phyloP scores from a whole-genome alignment of 345 rosid genomes.

The Psidium guajava region DNA sequence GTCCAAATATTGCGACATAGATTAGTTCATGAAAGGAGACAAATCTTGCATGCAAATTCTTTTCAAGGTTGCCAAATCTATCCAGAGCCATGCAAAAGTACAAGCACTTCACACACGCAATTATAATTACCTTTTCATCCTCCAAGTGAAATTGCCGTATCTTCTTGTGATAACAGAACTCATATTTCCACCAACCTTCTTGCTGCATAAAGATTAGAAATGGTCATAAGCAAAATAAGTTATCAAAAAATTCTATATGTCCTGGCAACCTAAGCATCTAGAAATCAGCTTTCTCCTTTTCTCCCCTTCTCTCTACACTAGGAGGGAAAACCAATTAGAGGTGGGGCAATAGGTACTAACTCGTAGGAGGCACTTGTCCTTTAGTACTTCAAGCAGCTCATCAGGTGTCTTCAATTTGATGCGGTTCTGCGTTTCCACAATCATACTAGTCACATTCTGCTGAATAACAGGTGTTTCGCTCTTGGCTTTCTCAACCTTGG shows the following conservation, averaged over 20 bases:
- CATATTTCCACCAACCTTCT: conserved; percentile 99
- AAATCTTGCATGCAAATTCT: background rate
- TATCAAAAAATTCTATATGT: background rate
- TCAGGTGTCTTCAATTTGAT: conserved; percentile 80
- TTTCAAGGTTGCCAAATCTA: background rate
- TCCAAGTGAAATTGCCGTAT: conserved; percentile 68
- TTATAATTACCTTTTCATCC: conserved; percentile 45
- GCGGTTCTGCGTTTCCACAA: conserved; percentile 66
- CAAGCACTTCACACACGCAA: background rate
- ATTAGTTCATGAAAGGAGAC: background rate
- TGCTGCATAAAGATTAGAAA: conserved; percentile 40
- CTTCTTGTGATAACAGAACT: conserved; percentile 58
- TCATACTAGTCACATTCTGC: conserved; percentile 58
- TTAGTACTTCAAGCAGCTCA: conserved; percentile 65
- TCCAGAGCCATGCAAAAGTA: background rate
- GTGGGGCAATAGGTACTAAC: conserved; percentile 21
- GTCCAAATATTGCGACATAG: background rate
- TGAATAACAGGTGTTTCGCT: conserved; percentile 29
- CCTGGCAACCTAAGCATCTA: background rate
- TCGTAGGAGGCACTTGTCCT: conserved; percentile 49
- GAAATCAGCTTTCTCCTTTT: background rate
- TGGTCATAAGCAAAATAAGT: background rate
- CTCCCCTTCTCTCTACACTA: background rate
- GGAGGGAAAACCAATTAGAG: background rate
- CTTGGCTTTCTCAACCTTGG: conserved; percentile 59